A percentile compares a stretch with the other conserved stretches of the same genome.
These are phyloP conservation scores for Hippophae tibetana DNA, from an alignment of 306 rosid species.

Conservation along the genomic window DNA sequence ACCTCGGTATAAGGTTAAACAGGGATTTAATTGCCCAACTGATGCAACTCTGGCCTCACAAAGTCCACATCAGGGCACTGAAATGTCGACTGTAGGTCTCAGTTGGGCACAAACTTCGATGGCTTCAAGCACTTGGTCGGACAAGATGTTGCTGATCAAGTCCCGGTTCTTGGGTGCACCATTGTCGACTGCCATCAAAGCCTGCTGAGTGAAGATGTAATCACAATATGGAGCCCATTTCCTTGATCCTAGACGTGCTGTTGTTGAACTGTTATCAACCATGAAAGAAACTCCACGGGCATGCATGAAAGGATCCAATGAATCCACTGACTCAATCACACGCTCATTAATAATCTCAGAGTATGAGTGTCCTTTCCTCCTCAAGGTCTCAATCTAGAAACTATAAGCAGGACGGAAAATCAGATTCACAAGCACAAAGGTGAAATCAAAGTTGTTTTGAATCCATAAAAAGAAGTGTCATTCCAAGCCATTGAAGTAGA, in stretches of 20 bases:
- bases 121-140: conserved; percentile 90
- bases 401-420: conserved; percentile 1
- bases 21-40: conserved; percentile 31
- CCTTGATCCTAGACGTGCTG: conserved; percentile 94
- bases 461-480: not conserved
- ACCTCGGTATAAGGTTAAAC: too few species aligned
- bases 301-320: conserved; percentile 96
- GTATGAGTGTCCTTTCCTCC: conserved; percentile 96
- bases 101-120: conserved; percentile 79
- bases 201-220: conserved; percentile 81
- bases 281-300: conserved; percentile 99
- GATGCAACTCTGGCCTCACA: conserved; percentile 91
- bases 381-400: conserved; percentile 78
- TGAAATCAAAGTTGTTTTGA: not conserved
- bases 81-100: conserved; percentile 90
- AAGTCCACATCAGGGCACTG: conserved; percentile 89
- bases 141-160: conserved; percentile 83
- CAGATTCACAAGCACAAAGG: not conserved
- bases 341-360: conserved; percentile 95
- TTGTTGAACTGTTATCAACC: conserved; percentile 97
- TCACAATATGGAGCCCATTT: conserved; percentile 97
- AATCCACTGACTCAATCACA: conserved; percentile 88
- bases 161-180: conserved; percentile 62
- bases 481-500: too few species aligned
- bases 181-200: conserved; percentile 81